Evolutionary conservation across 2,329 filamentous ascomycete genomes (phyloP), one percentile per base, ranked within the genome.

Genomic region (Ophiostoma piceae): DNA sequence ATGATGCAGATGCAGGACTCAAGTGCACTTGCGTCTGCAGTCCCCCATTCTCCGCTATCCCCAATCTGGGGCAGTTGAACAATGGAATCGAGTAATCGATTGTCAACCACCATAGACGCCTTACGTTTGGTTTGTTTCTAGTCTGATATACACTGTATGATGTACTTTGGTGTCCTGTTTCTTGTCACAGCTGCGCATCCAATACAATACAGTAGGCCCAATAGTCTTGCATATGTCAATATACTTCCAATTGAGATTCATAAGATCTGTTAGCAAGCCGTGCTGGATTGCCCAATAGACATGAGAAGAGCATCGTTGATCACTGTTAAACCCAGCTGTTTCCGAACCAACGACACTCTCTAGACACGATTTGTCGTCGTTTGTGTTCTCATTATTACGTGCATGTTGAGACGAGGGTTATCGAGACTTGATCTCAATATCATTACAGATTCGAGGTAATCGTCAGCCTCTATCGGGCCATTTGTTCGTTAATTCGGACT

Each of bases 31-130:
- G 26, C 8, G n/a, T 57, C 57, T 62, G 26, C 57, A 65, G 35
- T 66, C 64, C 32, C 37, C 64, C 64, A 66, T 26, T 66, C 9
- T 37, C 65, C 39, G n/a, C 37, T 66, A 43, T 16, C 5, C 65
- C 39, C 3, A 41, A 26, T n/a, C 39, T 26, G 37, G 37, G 11
- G 19, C 37, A 29, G 4, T 66, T 66, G 37, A 22, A 41, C 65
- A 66, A 66, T 66, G 35, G n/a, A 66, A 43, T 66, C 39, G 65
- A 66, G 64, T 66, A 66, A 66, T 66, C n/a, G 35, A 66, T 43
- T 66, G 64, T 66, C 64, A 65, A 39, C 32, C 6, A 9, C 62
- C 32, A 22, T 19, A 22, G 35, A 7, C 35, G 64, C 19, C 35
- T 43, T 66, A 66, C 64, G 64, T 66, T 66, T 64, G 12, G 60